phyloP scores from a whole-genome alignment of 2,329 filamentous ascomycete species.

The Colletotrichum sp. region DNA sequence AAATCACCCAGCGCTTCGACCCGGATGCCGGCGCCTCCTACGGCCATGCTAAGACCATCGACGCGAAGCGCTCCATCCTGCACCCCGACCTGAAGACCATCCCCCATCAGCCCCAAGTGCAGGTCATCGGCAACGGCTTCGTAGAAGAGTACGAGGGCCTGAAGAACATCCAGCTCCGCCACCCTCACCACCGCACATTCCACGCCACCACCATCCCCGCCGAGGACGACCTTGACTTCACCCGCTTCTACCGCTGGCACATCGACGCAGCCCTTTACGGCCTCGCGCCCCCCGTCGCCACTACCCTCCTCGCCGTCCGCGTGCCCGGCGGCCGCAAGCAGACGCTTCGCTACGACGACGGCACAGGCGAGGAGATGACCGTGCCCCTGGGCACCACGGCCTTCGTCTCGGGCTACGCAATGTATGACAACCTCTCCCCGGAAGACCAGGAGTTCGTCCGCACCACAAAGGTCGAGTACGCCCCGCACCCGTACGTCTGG shows the following conservation, averaged over 20 bases:
- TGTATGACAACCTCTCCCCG: conserved; percentile 70
- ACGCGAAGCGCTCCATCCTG: conserved; percentile 67
- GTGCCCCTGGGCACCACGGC: conserved; percentile 79
- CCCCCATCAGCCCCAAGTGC: conserved; percentile 75
- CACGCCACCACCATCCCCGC: conserved; percentile 68
- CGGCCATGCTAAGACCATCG: conserved; percentile 78
- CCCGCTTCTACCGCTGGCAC: conserved; percentile 78
- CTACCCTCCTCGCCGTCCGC: conserved; percentile 74
- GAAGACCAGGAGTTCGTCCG: conserved; percentile 72
- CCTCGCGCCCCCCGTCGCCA: conserved; percentile 75
- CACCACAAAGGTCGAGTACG: conserved; percentile 74
- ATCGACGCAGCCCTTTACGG: conserved; percentile 81
- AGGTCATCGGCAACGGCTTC: conserved; percentile 80
- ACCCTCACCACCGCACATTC: conserved; percentile 81
- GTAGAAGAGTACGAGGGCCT: conserved; percentile 75
- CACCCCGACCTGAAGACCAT: conserved; percentile 84
- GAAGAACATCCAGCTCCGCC: conserved; percentile 68
- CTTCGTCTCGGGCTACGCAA: conserved; percentile 73
- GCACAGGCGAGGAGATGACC: conserved; percentile 66
- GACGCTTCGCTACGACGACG: conserved; percentile 76
- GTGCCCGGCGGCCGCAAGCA: conserved; percentile 72
- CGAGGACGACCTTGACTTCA: conserved; percentile 53
- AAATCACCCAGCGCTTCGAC: conserved; percentile 77
- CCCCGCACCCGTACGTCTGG: conserved; percentile 83
- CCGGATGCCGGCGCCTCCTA: conserved; percentile 67